phyloP scores from a whole-genome alignment of 768 basidiomycete species.

The Trametes sanguinea region DNA sequence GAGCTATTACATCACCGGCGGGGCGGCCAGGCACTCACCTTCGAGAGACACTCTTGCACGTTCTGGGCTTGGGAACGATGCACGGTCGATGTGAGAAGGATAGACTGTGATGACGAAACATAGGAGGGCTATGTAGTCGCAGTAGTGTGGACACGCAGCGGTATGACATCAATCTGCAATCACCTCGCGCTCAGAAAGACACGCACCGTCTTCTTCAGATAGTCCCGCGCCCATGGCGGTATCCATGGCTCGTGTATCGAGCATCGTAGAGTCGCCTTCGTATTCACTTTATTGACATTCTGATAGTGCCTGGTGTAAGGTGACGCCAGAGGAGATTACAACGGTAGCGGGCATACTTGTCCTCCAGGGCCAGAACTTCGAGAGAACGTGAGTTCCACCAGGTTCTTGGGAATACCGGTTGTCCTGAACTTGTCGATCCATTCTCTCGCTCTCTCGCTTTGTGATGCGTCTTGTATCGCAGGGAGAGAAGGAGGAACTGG shows the following conservation, averaged over 20 bases:
- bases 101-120: slow-evolving; percentile 64
- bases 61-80: slow-evolving; percentile 81
- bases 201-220: slow-evolving; percentile 52
- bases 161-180: background rate
- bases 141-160: background rate
- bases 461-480: slow-evolving; percentile 32
- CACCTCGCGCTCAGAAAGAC: background rate
- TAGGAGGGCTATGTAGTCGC: slow-evolving; percentile 53
- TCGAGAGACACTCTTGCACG: slow-evolving; percentile 67
- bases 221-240: slow-evolving; percentile 61
- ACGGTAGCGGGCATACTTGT: slow-evolving; percentile 50
- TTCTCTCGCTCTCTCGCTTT: slow-evolving; percentile 42
- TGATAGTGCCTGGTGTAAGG: slow-evolving; percentile 29
- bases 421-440: slow-evolving; percentile 58
- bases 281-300: slow-evolving; percentile 92
- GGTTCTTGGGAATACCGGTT: slow-evolving; percentile 46
- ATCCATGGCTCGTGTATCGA: slow-evolving; percentile 63
- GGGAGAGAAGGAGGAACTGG: slow-evolving; percentile 47
- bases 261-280: slow-evolving; percentile 71
- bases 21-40: slow-evolving; percentile 40
- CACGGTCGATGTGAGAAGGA: slow-evolving; percentile 67
- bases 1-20: slow-evolving; percentile 15
- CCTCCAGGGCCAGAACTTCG: slow-evolving; percentile 86
- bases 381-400: slow-evolving; percentile 68
- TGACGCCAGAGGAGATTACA: background rate